phyloP scores from a whole-genome alignment of 139 green algal genomes.

The Chlorella vulgaris region DNA sequence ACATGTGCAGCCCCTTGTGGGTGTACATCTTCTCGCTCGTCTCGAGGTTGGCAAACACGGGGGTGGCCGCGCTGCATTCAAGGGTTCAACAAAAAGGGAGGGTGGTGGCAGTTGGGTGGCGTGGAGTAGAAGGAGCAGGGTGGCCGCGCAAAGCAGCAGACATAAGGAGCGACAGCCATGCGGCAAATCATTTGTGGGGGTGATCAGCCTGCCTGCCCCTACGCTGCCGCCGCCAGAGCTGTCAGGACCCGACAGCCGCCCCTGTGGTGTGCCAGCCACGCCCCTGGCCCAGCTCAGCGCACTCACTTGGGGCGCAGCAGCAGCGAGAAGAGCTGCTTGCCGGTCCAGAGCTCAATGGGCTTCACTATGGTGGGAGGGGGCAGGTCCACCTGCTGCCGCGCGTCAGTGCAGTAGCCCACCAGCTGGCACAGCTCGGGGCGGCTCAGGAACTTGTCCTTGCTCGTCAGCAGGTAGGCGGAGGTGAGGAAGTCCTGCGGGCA shows the following conservation, averaged over 20 bases:
- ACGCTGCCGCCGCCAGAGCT: no score
- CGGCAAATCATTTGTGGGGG: no score
- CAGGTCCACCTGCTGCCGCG: conserved; percentile 64
- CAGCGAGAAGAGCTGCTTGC: conserved; percentile 95
- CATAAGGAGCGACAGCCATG: no score
- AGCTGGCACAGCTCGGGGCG: conserved; percentile 77
- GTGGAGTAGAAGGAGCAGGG: no score
- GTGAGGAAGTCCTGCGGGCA: conserved; percentile 95
- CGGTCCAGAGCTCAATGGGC: conserved; percentile 96
- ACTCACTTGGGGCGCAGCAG: conserved; percentile 76
- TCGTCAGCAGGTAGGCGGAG: conserved; percentile 89
- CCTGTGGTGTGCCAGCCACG: no score
- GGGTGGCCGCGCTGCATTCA: conserved; percentile 21
- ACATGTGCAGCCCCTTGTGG: conserved; percentile 83
- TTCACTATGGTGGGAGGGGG: conserved; percentile 79
- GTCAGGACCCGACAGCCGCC: no score
- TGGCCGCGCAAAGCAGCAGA: no score
- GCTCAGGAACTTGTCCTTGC: conserved; percentile 80
- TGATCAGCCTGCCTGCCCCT: no score
- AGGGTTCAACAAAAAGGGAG: no score
- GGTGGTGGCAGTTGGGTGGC: neutral
- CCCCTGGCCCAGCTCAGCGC: neutral
- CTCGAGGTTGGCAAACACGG: conserved; percentile 90
- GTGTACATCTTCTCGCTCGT: conserved; percentile 89
- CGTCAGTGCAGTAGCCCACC: conserved; percentile 46